Base-by-base conservation (phyloP, 2,329 filamentous ascomycete species). In the Lasiodiplodia sp. region DNA sequence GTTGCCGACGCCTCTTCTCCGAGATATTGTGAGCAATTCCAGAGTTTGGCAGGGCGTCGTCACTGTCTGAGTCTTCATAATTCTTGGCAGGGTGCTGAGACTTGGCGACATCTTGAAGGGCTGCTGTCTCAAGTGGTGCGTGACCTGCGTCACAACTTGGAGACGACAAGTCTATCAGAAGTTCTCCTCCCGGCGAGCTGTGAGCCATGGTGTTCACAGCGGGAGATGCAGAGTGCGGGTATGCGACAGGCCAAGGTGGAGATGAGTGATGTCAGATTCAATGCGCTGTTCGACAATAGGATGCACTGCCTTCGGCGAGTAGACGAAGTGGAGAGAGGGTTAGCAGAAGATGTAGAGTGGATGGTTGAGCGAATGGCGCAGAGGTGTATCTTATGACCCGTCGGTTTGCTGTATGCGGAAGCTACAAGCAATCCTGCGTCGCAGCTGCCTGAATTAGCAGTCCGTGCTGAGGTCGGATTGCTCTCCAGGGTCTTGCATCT, bases 1-100 rank as follows among this genome's bases (percentile, higher is more conserved):
- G 81, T 70, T 85, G 82, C 18, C 74, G 78, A 40, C 77, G 76
- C 11, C 80, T 77, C 70, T 77, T 81, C 70, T 84, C 78, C 11
- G 71, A 72, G 7, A 70, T 76, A 7, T 76, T 78, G n/a, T 65
- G 68, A 0, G 77, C 72, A 2, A 67, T 72, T 56, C 76, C 75
- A 4, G 70, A 62, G 18, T 66, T 71, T n/a, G 57, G 34, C 1
- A 53, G 7, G n/a, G 71, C 25, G 25, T 68, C 55, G 11, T 77
- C 76, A 31, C 64, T 68, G 23, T 79, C 77, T n/a, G 67, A 65
- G 10, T 70, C 56, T 44, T 78, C 75, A 1, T 71, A 71, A 18
- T 75, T 21, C 62, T 25, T 16, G 2, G 10, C 23, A 8, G 23
- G 25, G 31, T 34, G n/a, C 12, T 60, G 18, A 37, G 31, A 25